phyloP scores from a whole-genome alignment of 306 rosid species.

The Sindora glabra region DNA sequence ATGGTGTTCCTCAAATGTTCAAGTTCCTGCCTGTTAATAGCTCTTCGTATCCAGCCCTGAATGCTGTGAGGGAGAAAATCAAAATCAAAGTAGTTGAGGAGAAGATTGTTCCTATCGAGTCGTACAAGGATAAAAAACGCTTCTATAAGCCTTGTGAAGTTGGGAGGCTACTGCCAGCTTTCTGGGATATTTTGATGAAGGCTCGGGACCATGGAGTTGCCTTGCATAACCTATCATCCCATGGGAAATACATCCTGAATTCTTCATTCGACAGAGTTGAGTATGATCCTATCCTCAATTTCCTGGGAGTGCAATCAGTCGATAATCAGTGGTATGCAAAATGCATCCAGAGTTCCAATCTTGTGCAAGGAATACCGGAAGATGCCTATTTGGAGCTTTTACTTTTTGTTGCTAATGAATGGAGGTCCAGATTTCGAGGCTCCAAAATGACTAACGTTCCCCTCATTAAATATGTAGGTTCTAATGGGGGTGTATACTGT shows the following conservation, averaged over 20 bases:
- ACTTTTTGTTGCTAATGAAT: conserved; percentile 33
- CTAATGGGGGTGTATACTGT: conserved; percentile 23
- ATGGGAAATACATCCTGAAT: conserved; percentile 38
- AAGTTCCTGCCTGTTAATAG: conserved; percentile 37
- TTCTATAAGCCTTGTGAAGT: conserved; percentile 57
- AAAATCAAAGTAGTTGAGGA: conserved; percentile 27
- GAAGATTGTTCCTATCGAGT: conserved; percentile 53
- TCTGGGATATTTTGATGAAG: conserved; percentile 43
- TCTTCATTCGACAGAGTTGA: conserved; percentile 38
- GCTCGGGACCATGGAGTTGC: conserved; percentile 30
- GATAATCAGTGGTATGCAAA: conserved; percentile 54
- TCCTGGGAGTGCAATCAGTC: conserved; percentile 42
- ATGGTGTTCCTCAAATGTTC: conserved; percentile 37
- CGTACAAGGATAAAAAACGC: conserved; percentile 38
- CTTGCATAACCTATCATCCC: conserved; percentile 45
- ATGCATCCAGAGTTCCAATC: conserved; percentile 51
- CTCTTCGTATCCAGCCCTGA: conserved; percentile 32
- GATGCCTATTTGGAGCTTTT: conserved; percentile 42
- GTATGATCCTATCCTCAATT: conserved; percentile 33
- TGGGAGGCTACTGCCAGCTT: conserved; percentile 47
- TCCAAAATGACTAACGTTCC: conserved; percentile 31
- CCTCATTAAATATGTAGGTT: conserved; percentile 38
- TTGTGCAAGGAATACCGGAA: conserved; percentile 49
- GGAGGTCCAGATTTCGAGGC: conserved; percentile 17
- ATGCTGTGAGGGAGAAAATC: conserved; percentile 47